Evolutionary conservation across 139 green algal species (phyloP), one percentile per base, ranked within the genome.

Genomic region (Chlamydomonas sp.): DNA sequence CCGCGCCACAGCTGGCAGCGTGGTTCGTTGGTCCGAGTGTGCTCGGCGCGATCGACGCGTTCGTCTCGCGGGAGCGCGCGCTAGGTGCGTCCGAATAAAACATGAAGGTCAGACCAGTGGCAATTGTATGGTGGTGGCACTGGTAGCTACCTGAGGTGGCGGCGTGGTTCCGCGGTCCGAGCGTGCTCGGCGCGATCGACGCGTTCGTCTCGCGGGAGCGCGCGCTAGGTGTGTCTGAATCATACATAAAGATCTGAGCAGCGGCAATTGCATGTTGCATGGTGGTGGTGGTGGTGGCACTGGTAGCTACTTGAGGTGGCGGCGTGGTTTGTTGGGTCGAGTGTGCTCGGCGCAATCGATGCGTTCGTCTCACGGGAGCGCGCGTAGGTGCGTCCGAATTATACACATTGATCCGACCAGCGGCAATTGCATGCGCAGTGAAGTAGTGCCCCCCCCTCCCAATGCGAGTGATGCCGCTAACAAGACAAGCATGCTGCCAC

Each of bases 131-230:
- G n/a, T n/a, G n/a, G n/a, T n/a, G n/a, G n/a, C n/a, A n/a, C n/a
- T n/a, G n/a, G n/a, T n/a, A n/a, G n/a, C n/a, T n/a, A n/a, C n/a
- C n/a, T n/a, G n/a, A 69, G 20, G 65, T 81, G 48, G 5, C 29
- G 13, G 35, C 31, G 76, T 85, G 70, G 79, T 92, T 78, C 66
- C 35, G 62, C 37, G 87, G 80, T 4, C 78, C 79, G 22, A 76
- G 69, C 3, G 59, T 95, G 20, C 36, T 88, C 59, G 75, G 84
- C 47, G 86, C 86, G 2, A 93, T 98, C 35, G 89, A 98, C 73
- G 39, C 26, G 3, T 93, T 96, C 70, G 22, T 38, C 33, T 73
- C 84, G 3, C 65, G 75, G 16, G 64, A 74, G 48, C 73, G 81
- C 13, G 68, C 73, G 24, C 63, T 63, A 39, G 69, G 72, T 76